phyloP scores from a whole-genome alignment of 768 basidiomycete genomes.

The Hydnum rufescens region DNA sequence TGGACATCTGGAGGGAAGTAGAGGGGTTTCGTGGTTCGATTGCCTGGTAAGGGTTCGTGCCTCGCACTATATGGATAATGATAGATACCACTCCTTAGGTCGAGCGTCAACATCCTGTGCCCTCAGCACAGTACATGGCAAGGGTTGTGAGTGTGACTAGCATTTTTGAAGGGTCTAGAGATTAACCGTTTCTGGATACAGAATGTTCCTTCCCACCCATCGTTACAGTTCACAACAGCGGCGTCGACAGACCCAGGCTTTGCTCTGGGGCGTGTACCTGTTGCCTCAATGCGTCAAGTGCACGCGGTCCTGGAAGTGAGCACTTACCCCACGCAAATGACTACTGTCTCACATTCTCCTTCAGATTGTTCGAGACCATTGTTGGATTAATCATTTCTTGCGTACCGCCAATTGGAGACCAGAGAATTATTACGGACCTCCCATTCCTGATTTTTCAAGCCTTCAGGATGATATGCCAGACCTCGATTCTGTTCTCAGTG shows the following conservation, averaged over 20 bases:
- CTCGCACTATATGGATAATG: background rate
- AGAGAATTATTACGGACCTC: background rate
- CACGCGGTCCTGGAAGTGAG: conserved; percentile 56
- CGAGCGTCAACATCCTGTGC: background rate
- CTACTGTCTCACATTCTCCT: background rate
- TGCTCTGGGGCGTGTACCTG: conserved; percentile 45
- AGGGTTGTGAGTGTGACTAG: background rate
- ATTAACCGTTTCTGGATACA: background rate
- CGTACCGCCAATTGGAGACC: conserved; percentile 14
- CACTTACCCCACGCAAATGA: background rate
- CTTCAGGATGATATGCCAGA: background rate
- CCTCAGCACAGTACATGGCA: background rate
- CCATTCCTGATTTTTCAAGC: background rate
- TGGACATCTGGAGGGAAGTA: background rate
- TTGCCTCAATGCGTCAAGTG: conserved; percentile 50
- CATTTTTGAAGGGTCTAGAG: background rate
- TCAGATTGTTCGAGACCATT: conserved; percentile 62
- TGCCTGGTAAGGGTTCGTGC: background rate
- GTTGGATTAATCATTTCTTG: conserved; percentile 65
- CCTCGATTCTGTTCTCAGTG: background rate
- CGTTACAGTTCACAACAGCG: conserved; percentile 17
- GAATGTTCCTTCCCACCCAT: conserved; percentile 14
- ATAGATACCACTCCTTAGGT: background rate
- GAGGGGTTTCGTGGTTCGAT: background rate
- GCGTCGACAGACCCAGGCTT: conserved; percentile 48